Conservation (phyloP, 176 grass and related monocot species). For the Poa annua region DNA sequence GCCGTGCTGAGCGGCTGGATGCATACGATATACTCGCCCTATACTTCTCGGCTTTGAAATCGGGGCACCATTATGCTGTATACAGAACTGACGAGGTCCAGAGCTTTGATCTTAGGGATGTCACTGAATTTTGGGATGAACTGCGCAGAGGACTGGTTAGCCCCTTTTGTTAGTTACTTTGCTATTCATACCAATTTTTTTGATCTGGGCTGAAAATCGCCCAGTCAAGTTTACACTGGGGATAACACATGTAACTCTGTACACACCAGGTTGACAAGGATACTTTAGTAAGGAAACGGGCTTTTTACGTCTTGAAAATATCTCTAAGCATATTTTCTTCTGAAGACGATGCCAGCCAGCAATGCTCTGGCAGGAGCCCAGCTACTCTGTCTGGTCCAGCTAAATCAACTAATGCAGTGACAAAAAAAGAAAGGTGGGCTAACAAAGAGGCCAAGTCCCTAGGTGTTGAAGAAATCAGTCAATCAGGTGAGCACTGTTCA, state of each 20-base stretch:
- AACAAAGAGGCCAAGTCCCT: constrained; percentile 80
- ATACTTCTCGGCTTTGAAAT: constrained; percentile 63
- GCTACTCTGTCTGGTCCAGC: constrained; percentile 32
- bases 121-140: constrained; percentile 80
- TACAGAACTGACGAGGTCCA: constrained; percentile 29
- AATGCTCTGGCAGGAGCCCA: constrained; percentile 46
- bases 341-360: constrained; percentile 39
- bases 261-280: constrained; percentile 82
- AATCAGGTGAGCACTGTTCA: constrained; percentile 53
- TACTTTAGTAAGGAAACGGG: constrained; percentile 80
- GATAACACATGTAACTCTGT: constrained; percentile 2
- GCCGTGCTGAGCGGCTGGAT: constrained; percentile 64
- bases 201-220: not conserved
- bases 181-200: constrained; percentile 30
- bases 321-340: constrained; percentile 59
- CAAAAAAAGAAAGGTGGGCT: constrained; percentile 90
- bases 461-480: constrained; percentile 59
- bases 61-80: constrained; percentile 3
- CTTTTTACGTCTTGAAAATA: constrained; percentile 77
- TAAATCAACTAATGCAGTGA: constrained; percentile 39
- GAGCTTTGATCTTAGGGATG: constrained; percentile 57
- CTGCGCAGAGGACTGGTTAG: constrained; percentile 79
- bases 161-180: constrained; percentile 24
- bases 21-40: constrained; percentile 73
- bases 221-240: not conserved